Base-by-base conservation (phyloP, 1,284 basidiomycete species). In the Ustilago crameri region DNA sequence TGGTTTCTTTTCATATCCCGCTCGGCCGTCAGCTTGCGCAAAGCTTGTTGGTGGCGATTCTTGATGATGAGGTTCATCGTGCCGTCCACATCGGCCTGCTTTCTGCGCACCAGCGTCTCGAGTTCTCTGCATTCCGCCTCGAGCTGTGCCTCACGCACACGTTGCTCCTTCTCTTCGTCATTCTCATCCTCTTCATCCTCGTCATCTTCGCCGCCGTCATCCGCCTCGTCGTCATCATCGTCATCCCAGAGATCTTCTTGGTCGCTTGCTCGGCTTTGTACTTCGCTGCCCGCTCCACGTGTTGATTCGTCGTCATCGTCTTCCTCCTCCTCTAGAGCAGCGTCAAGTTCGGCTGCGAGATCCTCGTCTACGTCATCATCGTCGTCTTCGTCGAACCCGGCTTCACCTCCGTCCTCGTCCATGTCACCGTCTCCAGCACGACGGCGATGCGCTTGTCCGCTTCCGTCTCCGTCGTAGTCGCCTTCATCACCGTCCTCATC, bases 141-240 rank as follows among this genome's bases (percentile, higher is more conserved):
- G 20, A 83, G 67, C 56, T 83, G 81, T 26, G 74, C 69, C 59
- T 81, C 79, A 44, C 81, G 75, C 18, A 81, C 78, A 3, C 80
- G 66, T 35, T 64, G 62, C 47, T 83, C 81, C 45, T 76, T 73
- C 56, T 79, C 74, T 32, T 77, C 79, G 44, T 78, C 78, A 24
- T 79, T 81, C 41, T 83, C 82, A 42, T 79, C 60, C 61, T 81
- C 47, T 85, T 91, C 2, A 84, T 91, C 71, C 89, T 89, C 78
- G 86, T 93, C 48, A 90, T 93, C 83, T 83, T 91, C 49, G 88
- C 91, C 45, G 92, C 93, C 15, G 90, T 92, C 5, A 86, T 93
- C 58, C 89, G 95, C 74, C 23, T 81, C 75, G 40, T 84, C 70
- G 44, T 81, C 74, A 58, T 80, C 74, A 38, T 84, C 69, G 43